Percentiles rank a stretch among this genome's conserved stretches.
phyloP scores from a whole-genome alignment of 192 early-diverging fungal genomes.

The Backusella psychrophila region DNA sequence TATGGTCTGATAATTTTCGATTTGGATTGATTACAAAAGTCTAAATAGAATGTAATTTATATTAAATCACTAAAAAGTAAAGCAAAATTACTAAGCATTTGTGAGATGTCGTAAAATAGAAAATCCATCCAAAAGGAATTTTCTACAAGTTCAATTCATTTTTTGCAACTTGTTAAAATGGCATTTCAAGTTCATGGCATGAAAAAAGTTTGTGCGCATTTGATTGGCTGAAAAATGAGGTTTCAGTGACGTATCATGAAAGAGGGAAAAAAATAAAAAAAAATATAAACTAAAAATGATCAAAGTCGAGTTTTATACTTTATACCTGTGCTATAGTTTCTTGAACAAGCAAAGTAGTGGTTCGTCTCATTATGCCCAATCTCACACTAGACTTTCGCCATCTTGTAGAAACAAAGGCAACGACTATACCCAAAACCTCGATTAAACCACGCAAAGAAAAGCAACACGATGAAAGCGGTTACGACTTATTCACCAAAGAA shows the following conservation, averaged over 20 bases:
- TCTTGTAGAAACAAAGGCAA: constrained; percentile 11
- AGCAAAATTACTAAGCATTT: not conserved
- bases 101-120: no score
- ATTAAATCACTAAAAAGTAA: not conserved
- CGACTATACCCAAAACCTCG: constrained; percentile 6
- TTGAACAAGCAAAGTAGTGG: not conserved
- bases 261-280: not conserved
- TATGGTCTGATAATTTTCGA: not conserved
- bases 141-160: not conserved
- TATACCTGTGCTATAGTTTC: not conserved
- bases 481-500: constrained; percentile 54
- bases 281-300: not conserved
- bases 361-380: constrained; percentile 11
- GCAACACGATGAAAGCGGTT: constrained; percentile 9
- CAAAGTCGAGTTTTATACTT: no score
- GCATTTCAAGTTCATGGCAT: not conserved
- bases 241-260: not conserved
- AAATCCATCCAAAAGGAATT: not conserved
- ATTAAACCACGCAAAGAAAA: constrained; percentile 1
- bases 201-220: not conserved
- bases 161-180: not conserved
- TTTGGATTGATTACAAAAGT: not conserved
- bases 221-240: not conserved
- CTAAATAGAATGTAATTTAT: not conserved
- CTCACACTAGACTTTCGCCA: constrained; percentile 20